phyloP scores from a whole-genome alignment of 306 rosid species.

The Lagenaria siceraria region DNA sequence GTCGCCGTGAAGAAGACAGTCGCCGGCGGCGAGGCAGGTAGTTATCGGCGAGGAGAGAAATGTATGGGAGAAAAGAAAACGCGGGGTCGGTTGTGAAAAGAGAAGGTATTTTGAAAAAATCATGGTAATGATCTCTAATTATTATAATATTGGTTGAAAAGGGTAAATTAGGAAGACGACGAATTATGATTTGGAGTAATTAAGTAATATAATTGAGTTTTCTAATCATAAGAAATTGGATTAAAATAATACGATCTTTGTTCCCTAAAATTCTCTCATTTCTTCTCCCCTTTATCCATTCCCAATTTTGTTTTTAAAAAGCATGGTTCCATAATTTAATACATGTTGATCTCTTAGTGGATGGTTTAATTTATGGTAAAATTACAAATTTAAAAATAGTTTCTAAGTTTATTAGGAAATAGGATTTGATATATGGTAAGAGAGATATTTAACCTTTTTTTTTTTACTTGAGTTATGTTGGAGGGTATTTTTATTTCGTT shows the following conservation, averaged over 20 bases:
- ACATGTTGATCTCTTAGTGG: no score
- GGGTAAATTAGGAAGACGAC: constrained; percentile 7
- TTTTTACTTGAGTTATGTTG: no score
- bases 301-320: neutral
- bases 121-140: neutral
- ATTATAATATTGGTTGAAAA: neutral
- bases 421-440: no score
- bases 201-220: neutral
- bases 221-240: neutral
- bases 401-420: no score
- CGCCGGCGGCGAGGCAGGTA: constrained; percentile 9
- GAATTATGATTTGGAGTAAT: neutral
- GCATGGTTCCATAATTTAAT: no score
- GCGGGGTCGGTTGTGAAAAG: constrained; percentile 24
- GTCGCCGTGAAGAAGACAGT: constrained; percentile 6
- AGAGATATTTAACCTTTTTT: no score
- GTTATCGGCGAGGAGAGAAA: neutral
- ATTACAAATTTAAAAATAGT: no score
- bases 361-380: no score
- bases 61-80: constrained; percentile 14
- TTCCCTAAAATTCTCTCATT: neutral
- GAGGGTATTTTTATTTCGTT: neutral
- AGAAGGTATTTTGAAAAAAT: constrained; percentile 18
- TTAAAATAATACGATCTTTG: neutral
- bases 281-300: neutral